A percentile compares a stretch with the other conserved stretches of the same genome.
Conservation (phyloP, 2,329 filamentous ascomycete genomes). For the Diaporthe nobilis region DNA sequence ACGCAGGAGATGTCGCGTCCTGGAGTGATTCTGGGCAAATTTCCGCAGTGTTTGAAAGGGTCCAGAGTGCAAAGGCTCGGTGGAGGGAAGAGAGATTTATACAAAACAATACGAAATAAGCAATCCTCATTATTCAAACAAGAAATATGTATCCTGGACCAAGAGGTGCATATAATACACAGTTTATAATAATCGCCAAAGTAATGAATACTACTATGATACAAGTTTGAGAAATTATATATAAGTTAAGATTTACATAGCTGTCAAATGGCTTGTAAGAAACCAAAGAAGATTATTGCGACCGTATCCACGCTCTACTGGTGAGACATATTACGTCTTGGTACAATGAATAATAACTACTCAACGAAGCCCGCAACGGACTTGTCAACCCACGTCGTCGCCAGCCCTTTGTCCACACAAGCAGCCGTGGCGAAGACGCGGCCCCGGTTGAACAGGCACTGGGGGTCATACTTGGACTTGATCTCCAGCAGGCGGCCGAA, state of each 20-base stretch:
- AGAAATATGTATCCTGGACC: no score
- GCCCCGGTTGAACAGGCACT: slow-evolving; percentile 35
- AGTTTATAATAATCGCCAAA: no score
- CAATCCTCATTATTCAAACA: no score
- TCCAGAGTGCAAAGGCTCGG: no score
- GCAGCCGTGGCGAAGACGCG: slow-evolving; percentile 30
- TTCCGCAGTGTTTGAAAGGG: no score
- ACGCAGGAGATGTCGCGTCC: no score
- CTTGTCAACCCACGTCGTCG: slow-evolving; percentile 28
- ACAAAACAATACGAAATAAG: no score
- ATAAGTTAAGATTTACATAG: not conserved
- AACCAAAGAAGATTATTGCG: not conserved
- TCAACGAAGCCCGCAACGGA: slow-evolving; percentile 9
- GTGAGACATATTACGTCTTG: not conserved
- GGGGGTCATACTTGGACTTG: slow-evolving; percentile 39
- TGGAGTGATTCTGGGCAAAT: no score
- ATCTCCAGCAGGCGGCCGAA: slow-evolving; percentile 31
- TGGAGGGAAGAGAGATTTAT: no score
- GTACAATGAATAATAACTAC: not conserved
- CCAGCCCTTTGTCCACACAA: slow-evolving; percentile 34
- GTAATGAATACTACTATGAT: not conserved
- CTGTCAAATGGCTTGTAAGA: not conserved
- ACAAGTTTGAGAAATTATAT: not conserved
- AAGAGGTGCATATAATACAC: no score
- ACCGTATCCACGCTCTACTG: not conserved